These are phyloP conservation scores for Penstemon eatonii DNA, from an alignment of 257 asterid species.

Conservation along the genomic window DNA sequence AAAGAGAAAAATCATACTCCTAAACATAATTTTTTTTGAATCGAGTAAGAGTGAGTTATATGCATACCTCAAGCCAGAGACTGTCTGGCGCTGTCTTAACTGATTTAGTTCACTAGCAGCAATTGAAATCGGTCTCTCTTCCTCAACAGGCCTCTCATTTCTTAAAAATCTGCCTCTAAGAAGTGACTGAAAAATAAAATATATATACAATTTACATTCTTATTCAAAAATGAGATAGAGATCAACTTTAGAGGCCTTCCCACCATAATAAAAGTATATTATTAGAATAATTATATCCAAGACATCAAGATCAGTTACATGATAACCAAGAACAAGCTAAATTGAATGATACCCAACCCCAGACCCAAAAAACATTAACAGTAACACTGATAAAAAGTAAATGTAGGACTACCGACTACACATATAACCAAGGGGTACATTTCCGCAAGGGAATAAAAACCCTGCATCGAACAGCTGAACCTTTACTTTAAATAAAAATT, in stretches of 20 bases:
- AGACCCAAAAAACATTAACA: no score
- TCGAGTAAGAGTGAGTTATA: constrained; percentile 12
- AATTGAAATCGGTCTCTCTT: constrained; percentile 68
- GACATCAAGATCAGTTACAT: constrained; percentile 3
- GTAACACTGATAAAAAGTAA: no score
- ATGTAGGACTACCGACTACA: no score
- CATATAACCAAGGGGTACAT: no score
- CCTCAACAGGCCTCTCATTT: constrained; percentile 75
- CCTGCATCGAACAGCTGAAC: not conserved
- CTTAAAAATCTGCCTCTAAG: constrained; percentile 93
- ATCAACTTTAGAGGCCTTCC: not conserved
- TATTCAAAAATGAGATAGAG: not conserved
- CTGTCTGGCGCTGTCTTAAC: constrained; percentile 84
- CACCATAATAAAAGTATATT: not conserved
- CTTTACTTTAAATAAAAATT: not conserved
- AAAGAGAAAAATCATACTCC: not conserved
- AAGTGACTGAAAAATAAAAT: constrained; percentile 59
- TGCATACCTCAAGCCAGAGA: constrained; percentile 88
- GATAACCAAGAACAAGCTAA: not conserved
- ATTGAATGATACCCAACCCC: no score
- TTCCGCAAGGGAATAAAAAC: no score
- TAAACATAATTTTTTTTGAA: constrained; percentile 1
- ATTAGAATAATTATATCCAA: not conserved
- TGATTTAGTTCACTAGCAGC: constrained; percentile 86
- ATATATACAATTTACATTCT: constrained; percentile 26